phyloP scores from a whole-genome alignment of 2,329 filamentous ascomycete genomes.

The Pseudogymnoascus sp. region DNA sequence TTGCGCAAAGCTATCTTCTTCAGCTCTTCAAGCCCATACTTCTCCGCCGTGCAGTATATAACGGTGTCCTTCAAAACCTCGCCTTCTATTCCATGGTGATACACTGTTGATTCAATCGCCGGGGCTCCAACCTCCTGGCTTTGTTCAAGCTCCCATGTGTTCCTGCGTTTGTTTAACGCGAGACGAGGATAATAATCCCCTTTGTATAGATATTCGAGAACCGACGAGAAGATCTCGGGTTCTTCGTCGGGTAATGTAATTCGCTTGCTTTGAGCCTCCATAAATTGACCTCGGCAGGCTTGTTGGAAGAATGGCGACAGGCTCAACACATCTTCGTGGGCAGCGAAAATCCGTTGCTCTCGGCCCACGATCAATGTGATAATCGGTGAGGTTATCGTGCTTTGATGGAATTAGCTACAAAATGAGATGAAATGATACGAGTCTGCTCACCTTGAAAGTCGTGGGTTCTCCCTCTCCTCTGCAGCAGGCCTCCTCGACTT shows the following conservation, averaged over 20 bases:
- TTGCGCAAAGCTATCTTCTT: slow-evolving; percentile 81
- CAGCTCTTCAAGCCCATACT: slow-evolving; percentile 74
- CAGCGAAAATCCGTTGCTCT: slow-evolving; percentile 81
- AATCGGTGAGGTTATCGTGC: slow-evolving; percentile 58
- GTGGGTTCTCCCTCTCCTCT: slow-evolving; percentile 19
- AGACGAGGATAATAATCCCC: slow-evolving; percentile 86
- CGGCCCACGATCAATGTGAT: slow-evolving; percentile 75
- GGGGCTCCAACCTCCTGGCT: slow-evolving; percentile 26
- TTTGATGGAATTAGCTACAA: slow-evolving; percentile 24
- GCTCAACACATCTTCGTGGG: slow-evolving; percentile 78
- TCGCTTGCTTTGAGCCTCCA: slow-evolving; percentile 55
- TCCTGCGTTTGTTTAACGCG: slow-evolving; percentile 70
- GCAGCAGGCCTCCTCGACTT: slow-evolving; percentile 23
- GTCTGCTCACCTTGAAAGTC: slow-evolving; percentile 21
- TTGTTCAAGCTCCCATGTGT: slow-evolving; percentile 72
- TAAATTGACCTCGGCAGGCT: slow-evolving; percentile 55
- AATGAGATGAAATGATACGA: neutral
- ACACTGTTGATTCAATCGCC: slow-evolving; percentile 57
- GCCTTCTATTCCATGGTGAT: slow-evolving; percentile 44
- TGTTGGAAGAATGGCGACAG: slow-evolving; percentile 72
- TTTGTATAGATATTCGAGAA: slow-evolving; percentile 90
- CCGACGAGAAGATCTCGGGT: slow-evolving; percentile 81
- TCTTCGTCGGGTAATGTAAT: slow-evolving; percentile 79
- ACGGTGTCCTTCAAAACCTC: slow-evolving; percentile 80
- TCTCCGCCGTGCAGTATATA: slow-evolving; percentile 82